Evolutionary conservation across 176 grass and related monocot species (phyloP), one percentile per base, ranked within the genome.

Genomic region (Thinopyrum elongatum): DNA sequence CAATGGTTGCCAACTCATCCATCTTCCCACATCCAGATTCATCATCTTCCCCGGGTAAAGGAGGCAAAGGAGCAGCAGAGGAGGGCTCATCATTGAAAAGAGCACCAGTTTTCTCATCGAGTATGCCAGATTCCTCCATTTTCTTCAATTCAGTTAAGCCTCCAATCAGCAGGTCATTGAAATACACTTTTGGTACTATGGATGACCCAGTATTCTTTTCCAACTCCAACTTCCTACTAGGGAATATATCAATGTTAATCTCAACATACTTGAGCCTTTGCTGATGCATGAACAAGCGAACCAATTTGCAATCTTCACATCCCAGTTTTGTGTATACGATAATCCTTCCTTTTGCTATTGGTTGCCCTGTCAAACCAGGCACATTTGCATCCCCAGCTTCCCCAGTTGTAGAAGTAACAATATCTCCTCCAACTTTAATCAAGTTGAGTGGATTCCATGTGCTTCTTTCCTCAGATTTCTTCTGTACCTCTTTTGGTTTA

Each of bases 1-100:
- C 95, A 70, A 94, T 88, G 58, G 83, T 68, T 84, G 93, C 95
- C 75, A 98, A 69, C 84, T 98, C 95, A 90, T 98, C 95, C 75
- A 98, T 90, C 71, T 92, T 95, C 69, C 95, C 93, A 65, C 91
- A 92, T 77, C 84, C 90, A 82, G 95, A 98, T 78, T 90, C 91
- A 35, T 98, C 95, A 87, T 98, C 93, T 92, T 98, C 95, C 78
- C 95, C 95, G 46, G 93, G 91, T 60, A 98, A 93, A 65, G 95
- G 93, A 83, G 93, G 91, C 31, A 90, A 89, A 10, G 93, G 93
- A 76, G 91, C 85, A 79, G 77, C 85, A 89, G 86, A 44, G 62
- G 87, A 79, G 66, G 87, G 88, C 35, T 92, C 88, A 31, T 90
- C 86, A 76, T 83, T 87, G 55, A 94, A 78, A 86, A 98, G 84